phyloP scores from a whole-genome alignment of 148 eudicot species.

The Linanthus parryae region DNA sequence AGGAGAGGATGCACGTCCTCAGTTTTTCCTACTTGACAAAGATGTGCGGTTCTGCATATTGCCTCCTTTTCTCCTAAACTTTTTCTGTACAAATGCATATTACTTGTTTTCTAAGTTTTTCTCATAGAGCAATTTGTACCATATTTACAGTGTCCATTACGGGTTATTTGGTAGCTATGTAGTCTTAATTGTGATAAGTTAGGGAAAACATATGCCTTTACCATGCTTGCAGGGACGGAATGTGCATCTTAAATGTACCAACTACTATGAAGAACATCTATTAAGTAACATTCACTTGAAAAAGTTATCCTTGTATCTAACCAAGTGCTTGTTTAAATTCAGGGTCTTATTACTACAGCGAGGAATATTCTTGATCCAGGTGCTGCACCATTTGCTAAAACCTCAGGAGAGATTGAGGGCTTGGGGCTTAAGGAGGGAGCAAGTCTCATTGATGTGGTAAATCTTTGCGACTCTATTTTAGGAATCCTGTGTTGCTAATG shows the following conservation, averaged over 20 bases:
- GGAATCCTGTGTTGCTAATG: not conserved
- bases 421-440: slow-evolving; percentile 87
- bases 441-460: slow-evolving; percentile 86
- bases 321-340: slow-evolving; percentile 20
- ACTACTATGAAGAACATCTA: too few relatives aligned
- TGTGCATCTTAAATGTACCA: not conserved
- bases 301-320: too few relatives aligned
- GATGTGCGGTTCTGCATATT: slow-evolving; percentile 40
- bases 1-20: slow-evolving; percentile 58
- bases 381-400: slow-evolving; percentile 79
- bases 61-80: not conserved
- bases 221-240: not conserved
- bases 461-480: not conserved
- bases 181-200: not conserved
- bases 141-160: not conserved
- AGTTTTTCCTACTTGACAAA: slow-evolving; percentile 88
- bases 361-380: slow-evolving; percentile 75
- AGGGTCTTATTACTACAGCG: slow-evolving; percentile 86
- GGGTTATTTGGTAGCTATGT: not conserved
- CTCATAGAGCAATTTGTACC: too few relatives aligned
- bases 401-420: slow-evolving; percentile 38
- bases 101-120: too few relatives aligned
- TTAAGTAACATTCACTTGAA: not conserved
- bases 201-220: not conserved
- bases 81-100: not conserved